Base-by-base conservation (phyloP, 2,329 filamentous ascomycete species). In the Fusarium caatingaense region DNA sequence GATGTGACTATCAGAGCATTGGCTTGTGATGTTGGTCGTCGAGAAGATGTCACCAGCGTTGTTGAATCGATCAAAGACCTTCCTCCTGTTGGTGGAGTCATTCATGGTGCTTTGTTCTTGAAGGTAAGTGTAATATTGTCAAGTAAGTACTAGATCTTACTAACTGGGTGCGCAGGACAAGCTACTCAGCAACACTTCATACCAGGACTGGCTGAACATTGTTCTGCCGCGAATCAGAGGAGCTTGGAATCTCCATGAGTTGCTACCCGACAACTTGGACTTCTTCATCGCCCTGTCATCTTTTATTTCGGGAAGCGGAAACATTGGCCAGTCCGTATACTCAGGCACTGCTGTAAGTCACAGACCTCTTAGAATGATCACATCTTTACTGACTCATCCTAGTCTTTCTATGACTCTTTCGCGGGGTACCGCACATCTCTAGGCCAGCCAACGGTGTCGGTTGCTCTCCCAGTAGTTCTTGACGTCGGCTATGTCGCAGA, bases 201-300 rank as follows among this genome's bases (percentile, higher is more conserved):
- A 37, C 18, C 30, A 56, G 28, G 53, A 56, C 8, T 56, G 44
- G 53, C 42, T 37, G 9, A 32, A 47, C 5, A 56, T 56, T 6
- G 21, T 37, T n/a, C 23, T 32, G 9, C 53, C 53, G 5, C 46
- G 30, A 13, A 47, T 56, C n/a, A 27, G 12, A 10, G 53, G 28
- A 6, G 53, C 53, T 12, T 56, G 44, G 53, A 56, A 56, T 15
- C 21, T 56, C 8, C 42, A 56, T 21, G 28, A 56, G 21, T 25
- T 56, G 3, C 21, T 56, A 4, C 53, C 53, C 8, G 34, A 37
- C 7, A 25, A 47, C 9, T 32, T 56, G 1, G 53, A 56, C 21
- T 56, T 56, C 30, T 56, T 56, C 11, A 23, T 56, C 16, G 53
- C 53, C 7, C 42, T 56, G 2, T 32, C 42, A 6, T 47, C 53